Conservation (phyloP, 2,329 filamentous ascomycete genomes). For the Graphilbum sp. region DNA sequence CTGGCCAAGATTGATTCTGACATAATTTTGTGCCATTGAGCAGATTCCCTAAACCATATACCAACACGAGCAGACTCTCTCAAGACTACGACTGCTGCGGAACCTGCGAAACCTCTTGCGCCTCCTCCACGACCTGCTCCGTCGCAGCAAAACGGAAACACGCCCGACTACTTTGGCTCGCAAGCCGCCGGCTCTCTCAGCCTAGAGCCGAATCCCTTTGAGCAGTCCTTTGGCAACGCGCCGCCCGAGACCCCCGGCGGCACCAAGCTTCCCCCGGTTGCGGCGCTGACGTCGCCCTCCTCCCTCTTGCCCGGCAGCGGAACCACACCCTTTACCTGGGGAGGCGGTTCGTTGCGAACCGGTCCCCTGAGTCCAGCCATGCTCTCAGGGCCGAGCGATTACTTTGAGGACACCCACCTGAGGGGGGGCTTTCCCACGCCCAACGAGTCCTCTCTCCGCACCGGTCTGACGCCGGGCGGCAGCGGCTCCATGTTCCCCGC, state of each 20-base stretch:
- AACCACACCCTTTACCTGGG: slow-evolving; percentile 63
- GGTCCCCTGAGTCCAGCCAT: slow-evolving; percentile 94
- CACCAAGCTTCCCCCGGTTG: slow-evolving; percentile 74
- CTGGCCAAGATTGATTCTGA: no score
- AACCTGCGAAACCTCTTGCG: slow-evolving; percentile 48
- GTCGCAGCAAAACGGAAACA: slow-evolving; percentile 26
- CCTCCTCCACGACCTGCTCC: slow-evolving; percentile 52
- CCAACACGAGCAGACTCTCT: not conserved
- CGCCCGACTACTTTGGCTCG: slow-evolving; percentile 53
- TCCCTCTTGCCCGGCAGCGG: slow-evolving; percentile 60
- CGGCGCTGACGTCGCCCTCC: slow-evolving; percentile 78
- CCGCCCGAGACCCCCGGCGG: slow-evolving; percentile 67
- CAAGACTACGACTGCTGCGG: slow-evolving; percentile 16
- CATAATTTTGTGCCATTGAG: no score
- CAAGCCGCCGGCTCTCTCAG: slow-evolving; percentile 40
- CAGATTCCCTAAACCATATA: not conserved
- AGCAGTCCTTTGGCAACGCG: slow-evolving; percentile 67
- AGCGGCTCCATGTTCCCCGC: slow-evolving; percentile 96
- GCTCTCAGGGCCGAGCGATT: slow-evolving; percentile 82
- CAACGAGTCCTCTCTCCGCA: slow-evolving; percentile 87
- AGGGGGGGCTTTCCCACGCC: slow-evolving; percentile 81
- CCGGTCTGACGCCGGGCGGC: slow-evolving; percentile 83
- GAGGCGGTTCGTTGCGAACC: slow-evolving; percentile 67
- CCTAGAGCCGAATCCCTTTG: slow-evolving; percentile 90
- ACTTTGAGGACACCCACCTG: slow-evolving; percentile 69